Percentiles rank a stretch among this genome's conserved stretches.
Evolutionary conservation across 2,329 filamentous ascomycete genomes (phyloP).

Genomic region (Cordyceps farinosa): DNA sequence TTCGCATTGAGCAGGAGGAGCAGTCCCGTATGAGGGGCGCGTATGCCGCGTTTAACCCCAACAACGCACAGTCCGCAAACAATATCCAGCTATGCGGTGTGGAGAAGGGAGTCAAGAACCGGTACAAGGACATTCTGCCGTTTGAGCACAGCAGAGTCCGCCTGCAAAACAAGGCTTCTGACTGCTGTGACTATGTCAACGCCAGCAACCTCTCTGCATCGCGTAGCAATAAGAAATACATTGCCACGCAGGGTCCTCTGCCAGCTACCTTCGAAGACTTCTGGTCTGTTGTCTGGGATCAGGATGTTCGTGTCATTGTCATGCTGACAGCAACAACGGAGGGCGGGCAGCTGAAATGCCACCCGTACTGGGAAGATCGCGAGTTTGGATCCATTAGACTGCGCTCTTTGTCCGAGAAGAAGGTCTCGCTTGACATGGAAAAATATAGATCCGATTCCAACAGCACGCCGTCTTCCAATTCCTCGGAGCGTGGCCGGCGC

Average conservation of each 20-base stretch:
- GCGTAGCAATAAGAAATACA: constrained; percentile 86
- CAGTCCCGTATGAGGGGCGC: constrained; percentile 89
- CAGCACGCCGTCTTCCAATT: constrained; percentile 23
- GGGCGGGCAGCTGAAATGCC: constrained; percentile 89
- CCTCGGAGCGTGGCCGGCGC: constrained; percentile 42
- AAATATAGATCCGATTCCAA: constrained; percentile 43
- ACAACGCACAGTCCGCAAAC: constrained; percentile 25
- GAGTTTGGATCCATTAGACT: constrained; percentile 76
- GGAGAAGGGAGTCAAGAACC: constrained; percentile 91
- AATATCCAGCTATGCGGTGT: constrained; percentile 79
- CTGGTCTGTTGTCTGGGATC: constrained; percentile 96
- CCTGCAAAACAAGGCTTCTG: constrained; percentile 62
- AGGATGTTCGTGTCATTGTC: constrained; percentile 90
- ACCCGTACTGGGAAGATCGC: constrained; percentile 82
- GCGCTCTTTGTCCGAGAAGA: constrained; percentile 75
- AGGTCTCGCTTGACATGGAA: constrained; percentile 70
- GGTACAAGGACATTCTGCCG: constrained; percentile 96
- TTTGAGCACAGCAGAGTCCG: constrained; percentile 91
- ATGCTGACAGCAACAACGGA: constrained; percentile 96
- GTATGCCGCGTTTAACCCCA: constrained; percentile 48
- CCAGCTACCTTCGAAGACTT: constrained; percentile 96
- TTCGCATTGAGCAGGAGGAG: constrained; percentile 79
- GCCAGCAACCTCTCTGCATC: constrained; percentile 80
- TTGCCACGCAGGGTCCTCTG: constrained; percentile 90
- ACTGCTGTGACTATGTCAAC: constrained; percentile 90